A percentile compares a stretch with the other conserved stretches of the same genome.
These are phyloP conservation scores for Sonneratia caseolaris DNA, from an alignment of 345 rosid species.

Conservation along the genomic window DNA sequence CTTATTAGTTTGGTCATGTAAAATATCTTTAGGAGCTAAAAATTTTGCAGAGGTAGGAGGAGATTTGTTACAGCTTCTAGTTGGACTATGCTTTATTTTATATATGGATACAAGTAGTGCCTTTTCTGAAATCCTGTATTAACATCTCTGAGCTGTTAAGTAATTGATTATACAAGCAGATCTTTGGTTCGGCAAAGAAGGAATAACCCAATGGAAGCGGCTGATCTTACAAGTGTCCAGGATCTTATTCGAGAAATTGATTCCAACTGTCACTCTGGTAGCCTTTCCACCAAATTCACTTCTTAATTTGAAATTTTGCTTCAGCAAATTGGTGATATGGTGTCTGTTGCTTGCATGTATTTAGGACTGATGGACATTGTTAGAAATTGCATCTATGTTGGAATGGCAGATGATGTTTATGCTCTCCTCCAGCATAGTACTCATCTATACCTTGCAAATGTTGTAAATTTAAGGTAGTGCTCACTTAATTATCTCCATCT, in stretches of 20 bases:
- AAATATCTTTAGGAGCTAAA: neutral
- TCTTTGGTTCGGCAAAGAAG: constrained; percentile 80
- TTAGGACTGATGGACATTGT: constrained; percentile 72
- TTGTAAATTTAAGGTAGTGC: constrained; percentile 68
- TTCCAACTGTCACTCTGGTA: constrained; percentile 60
- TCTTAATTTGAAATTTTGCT: constrained; percentile 5
- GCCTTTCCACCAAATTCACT: constrained; percentile 8
- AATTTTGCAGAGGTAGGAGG: neutral
- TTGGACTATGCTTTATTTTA: neutral
- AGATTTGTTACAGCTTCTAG: neutral
- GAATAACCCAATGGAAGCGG: constrained; percentile 80
- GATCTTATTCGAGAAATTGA: constrained; percentile 63
- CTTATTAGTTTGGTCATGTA: neutral
- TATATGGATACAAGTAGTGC: neutral
- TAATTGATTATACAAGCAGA: constrained; percentile 23
- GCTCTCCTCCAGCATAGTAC: constrained; percentile 86
- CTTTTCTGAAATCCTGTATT: neutral
- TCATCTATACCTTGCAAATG: constrained; percentile 79
- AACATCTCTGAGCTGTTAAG: neutral
- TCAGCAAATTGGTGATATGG: constrained; percentile 3
- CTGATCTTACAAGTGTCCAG: constrained; percentile 89
- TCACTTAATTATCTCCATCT: constrained; percentile 2
- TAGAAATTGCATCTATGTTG: constrained; percentile 73
- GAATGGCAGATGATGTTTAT: constrained; percentile 90
- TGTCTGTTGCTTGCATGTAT: constrained; percentile 11